phyloP scores from a whole-genome alignment of 2,329 filamentous ascomycete genomes.

The Stemphylium vesicarium region DNA sequence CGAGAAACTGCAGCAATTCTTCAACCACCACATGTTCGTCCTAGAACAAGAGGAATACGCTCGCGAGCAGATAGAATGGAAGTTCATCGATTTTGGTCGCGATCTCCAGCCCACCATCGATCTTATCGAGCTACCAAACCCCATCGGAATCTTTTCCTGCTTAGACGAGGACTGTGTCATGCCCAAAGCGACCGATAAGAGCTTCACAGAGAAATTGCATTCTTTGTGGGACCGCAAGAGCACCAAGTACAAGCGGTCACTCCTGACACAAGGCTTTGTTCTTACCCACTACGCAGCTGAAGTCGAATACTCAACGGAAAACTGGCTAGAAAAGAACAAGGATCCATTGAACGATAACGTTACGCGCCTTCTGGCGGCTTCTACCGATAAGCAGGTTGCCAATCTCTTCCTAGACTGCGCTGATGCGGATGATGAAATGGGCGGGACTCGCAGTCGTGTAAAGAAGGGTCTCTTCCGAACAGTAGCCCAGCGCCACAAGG shows the following conservation, averaged over 20 bases:
- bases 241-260: constrained; percentile 86
- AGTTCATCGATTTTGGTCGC: constrained; percentile 98
- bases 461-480: constrained; percentile 98
- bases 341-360: constrained; percentile 97
- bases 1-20: constrained; percentile 98
- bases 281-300: constrained; percentile 97
- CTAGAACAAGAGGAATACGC: constrained; percentile 98
- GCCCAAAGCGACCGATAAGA: constrained; percentile 97
- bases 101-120: constrained; percentile 98
- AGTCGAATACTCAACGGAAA: constrained; percentile 93
- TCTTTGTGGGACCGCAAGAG: constrained; percentile 96
- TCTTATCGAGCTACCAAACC: constrained; percentile 92
- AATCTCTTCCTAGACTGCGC: constrained; percentile 87
- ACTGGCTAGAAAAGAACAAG: constrained; percentile 99
- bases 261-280: constrained; percentile 89
- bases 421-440: constrained; percentile 76
- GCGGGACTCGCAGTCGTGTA: constrained; percentile 75
- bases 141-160: constrained; percentile 98
- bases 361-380: constrained; percentile 83
- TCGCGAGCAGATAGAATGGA: constrained; percentile 97
- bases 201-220: constrained; percentile 97
- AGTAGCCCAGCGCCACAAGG: constrained; percentile 95
- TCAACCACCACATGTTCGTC: constrained; percentile 99
- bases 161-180: constrained; percentile 98
- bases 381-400: constrained; percentile 82